Base-by-base conservation (phyloP, 2,329 filamentous ascomycete genomes). In the Fusarium chaquense region DNA sequence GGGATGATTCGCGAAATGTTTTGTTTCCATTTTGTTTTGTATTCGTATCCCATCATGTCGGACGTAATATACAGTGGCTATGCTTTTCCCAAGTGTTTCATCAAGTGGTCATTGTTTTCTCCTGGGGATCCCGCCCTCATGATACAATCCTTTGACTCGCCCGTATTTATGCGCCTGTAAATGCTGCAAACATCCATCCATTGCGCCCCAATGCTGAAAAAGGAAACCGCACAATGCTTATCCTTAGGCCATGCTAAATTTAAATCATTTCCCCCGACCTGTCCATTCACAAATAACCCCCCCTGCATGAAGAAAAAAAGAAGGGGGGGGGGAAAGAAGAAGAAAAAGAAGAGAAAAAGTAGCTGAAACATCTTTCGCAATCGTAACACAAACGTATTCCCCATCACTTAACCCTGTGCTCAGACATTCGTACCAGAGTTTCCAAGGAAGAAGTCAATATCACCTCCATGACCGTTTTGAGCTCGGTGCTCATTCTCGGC, bases 391-490 rank as follows among this genome's bases (percentile, higher is more conserved):
- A 50, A 30, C 13, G 28, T 50, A n/a, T n/a, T 20, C 15, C 7
- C 30, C 20, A 30, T 49, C 43, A 24, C 18, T 52, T 26, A 52
- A 32, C 24, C 36, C 6, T 22, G n/a, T 20, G 41, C 24, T 70
- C 55, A 70, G 22, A 64, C 58, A 45, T 51, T 71, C 30, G 51
- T 49, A 7, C 61, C 67, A 10, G 76, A 63, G 24, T 76, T 75
- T 22, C 75, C 78, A 30, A 94, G 80, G 75, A 94, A 94, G 79
- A 93, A 94, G 77, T 95, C 92, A 73, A 96, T 81, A 75, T 95
- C 92, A 69, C 86, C 90, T 15, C 90, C 91, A 12, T 89, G 87
- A 0, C 90, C 91, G 53, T 87, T 83, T 43, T 84, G 84, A 55
- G 80, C 75, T 24, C 78, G 77, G 56, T 91, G 87, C 78, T 95